phyloP scores from a whole-genome alignment of 768 basidiomycete species.

The Russula abietina region DNA sequence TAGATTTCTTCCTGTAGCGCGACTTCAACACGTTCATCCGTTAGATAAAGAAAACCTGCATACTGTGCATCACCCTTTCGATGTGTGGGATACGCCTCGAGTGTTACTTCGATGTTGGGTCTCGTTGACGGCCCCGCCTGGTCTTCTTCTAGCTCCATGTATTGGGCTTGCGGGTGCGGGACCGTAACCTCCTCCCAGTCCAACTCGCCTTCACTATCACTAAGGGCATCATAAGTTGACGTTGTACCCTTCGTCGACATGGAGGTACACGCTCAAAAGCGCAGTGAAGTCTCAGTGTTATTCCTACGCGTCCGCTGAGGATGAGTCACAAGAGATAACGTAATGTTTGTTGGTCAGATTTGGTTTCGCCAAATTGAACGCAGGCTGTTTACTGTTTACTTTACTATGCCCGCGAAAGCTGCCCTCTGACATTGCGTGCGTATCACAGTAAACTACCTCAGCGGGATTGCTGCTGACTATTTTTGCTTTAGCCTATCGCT shows the following conservation, averaged over 20 bases:
- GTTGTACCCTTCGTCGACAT: constrained; percentile 8
- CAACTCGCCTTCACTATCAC: constrained; percentile 21
- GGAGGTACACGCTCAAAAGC: constrained; percentile 8
- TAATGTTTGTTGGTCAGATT: no score
- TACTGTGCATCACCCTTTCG: constrained; percentile 43
- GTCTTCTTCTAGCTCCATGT: constrained; percentile 3
- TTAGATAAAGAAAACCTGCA: constrained; percentile 27
- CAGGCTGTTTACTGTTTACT: no score
- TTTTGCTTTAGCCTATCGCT: no score
- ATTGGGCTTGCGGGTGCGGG: constrained; percentile 12
- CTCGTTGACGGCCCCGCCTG: constrained; percentile 30
- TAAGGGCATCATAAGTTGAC: neutral
- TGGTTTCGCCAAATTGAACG: no score
- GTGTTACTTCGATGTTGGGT: constrained; percentile 63
- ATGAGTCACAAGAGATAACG: neutral
- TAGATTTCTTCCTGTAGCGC: constrained; percentile 35
- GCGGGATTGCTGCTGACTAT: no score
- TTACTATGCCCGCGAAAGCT: no score
- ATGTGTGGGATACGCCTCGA: constrained; percentile 42
- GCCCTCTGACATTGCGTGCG: no score
- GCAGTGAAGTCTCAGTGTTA: neutral
- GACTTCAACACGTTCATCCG: neutral
- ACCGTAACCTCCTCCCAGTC: constrained; percentile 26
- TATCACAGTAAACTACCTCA: no score
- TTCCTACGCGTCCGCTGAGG: neutral